Conservation (phyloP, 2,329 filamentous ascomycete genomes). For the Orbilia ellipsospora region DNA sequence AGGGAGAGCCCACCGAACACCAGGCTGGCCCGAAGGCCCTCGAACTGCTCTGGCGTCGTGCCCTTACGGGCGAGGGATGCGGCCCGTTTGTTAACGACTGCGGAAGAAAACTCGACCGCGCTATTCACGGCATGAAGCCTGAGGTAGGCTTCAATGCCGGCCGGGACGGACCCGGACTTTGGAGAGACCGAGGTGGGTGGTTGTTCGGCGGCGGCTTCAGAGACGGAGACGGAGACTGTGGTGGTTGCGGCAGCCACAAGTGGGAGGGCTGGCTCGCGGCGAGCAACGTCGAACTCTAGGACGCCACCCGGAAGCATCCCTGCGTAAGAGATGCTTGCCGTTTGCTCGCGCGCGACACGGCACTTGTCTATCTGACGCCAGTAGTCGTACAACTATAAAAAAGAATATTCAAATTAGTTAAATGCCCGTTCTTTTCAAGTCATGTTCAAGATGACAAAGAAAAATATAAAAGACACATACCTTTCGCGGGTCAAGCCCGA, state of each 20-base stretch:
- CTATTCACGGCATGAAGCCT: background rate
- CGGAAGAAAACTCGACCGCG: background rate
- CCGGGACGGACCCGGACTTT: background rate
- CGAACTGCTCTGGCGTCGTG: background rate
- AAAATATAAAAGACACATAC: constrained; percentile 22
- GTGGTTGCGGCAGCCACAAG: background rate
- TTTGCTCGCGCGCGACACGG: constrained; percentile 1
- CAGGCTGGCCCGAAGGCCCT: background rate
- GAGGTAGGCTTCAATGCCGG: background rate
- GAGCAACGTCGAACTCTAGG: constrained; percentile 15
- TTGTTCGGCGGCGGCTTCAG: background rate
- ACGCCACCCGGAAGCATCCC: constrained; percentile 4
- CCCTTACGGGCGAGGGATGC: background rate
- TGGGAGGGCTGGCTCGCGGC: background rate
- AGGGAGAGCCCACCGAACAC: background rate
- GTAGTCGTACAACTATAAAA: constrained; percentile 32
- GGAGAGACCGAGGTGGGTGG: background rate
- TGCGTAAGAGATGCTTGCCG: constrained; percentile 12
- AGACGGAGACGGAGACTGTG: background rate
- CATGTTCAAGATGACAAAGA: background rate
- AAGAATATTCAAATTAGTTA: constrained; percentile 1
- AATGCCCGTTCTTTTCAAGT: background rate
- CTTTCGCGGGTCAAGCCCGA: constrained; percentile 39
- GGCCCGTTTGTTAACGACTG: background rate
- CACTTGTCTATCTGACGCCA: constrained; percentile 21